Percentiles rank a stretch among this genome's conserved stretches.
Evolutionary conservation across 169 alveolate genomes (phyloP).

Genomic region (Cryptosporidium canis): DNA sequence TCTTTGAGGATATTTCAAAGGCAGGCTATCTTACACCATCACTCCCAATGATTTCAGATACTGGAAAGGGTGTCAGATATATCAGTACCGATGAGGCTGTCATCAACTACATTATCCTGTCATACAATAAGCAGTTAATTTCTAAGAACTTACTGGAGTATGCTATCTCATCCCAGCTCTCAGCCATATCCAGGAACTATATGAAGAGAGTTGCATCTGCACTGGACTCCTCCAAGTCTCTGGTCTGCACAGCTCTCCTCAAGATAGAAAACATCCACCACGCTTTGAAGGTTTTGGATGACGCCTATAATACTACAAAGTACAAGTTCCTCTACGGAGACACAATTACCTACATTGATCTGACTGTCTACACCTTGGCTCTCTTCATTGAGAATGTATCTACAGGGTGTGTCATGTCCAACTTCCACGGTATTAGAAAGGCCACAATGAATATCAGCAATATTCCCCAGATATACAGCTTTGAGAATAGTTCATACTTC

Average conservation of each 20-base stretch:
- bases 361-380: background rate
- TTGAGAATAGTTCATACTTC: slow-evolving; percentile 41
- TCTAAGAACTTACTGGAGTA: background rate
- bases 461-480: background rate
- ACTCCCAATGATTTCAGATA: slow-evolving; percentile 34
- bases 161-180: slow-evolving; percentile 7
- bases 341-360: slow-evolving; percentile 4
- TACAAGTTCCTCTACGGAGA: slow-evolving; percentile 2
- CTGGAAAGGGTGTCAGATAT: background rate
- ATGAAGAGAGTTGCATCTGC: background rate
- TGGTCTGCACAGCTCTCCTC: background rate
- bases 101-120: background rate
- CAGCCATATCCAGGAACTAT: background rate
- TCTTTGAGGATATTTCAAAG: background rate
- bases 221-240: background rate
- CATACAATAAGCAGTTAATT: background rate
- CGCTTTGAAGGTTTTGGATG: background rate
- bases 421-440: background rate
- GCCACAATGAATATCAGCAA: background rate
- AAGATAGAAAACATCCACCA: background rate
- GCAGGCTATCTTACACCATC: slow-evolving; percentile 22
- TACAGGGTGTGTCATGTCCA: slow-evolving; percentile 18
- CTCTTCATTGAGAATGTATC: slow-evolving; percentile 45
- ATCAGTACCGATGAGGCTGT: slow-evolving; percentile 8
- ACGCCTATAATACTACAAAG: background rate